Percentiles rank a stretch among this genome's conserved stretches.
Conservation (phyloP, 1,139 yeast species). For the Suhomyces guaymorum region DNA sequence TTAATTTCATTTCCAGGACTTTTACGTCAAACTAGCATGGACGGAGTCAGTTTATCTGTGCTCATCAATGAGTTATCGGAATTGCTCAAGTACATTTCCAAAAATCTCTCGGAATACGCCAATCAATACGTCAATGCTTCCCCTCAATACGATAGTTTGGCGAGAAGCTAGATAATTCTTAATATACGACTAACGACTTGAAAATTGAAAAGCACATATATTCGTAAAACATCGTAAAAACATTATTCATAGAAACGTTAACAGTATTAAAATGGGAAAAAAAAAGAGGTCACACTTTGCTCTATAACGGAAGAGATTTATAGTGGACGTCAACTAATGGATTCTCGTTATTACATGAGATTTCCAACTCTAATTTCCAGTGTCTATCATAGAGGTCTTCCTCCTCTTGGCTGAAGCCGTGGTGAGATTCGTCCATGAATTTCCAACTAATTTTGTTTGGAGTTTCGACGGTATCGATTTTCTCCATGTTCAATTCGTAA, state of each 20-base stretch:
- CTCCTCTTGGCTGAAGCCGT: conserved; percentile 53
- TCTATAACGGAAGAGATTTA: conserved; percentile 40
- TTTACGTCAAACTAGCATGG: conserved; percentile 79
- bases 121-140: conserved; percentile 56
- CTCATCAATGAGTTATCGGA: conserved; percentile 44
- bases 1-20: conserved; percentile 79
- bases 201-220: too few species aligned
- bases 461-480: conserved; percentile 51
- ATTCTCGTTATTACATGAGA: conserved; percentile 58
- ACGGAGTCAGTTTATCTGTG: conserved; percentile 64
- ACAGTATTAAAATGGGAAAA: conserved; percentile 1
- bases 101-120: conserved; percentile 47
- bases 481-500: conserved; percentile 53
- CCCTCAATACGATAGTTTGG: conserved; percentile 59
- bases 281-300: not conserved
- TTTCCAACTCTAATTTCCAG: conserved; percentile 59
- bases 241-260: conserved; percentile 5
- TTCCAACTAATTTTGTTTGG: conserved; percentile 48
- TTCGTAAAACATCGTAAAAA: conserved; percentile 8
- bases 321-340: conserved; percentile 64
- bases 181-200: too few species aligned
- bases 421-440: conserved; percentile 53
- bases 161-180: conserved; percentile 19
- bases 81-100: conserved; percentile 54
- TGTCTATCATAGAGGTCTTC: conserved; percentile 48